Conservation (phyloP, 176 grass and related monocot genomes). For the Zoysia pacifica region DNA sequence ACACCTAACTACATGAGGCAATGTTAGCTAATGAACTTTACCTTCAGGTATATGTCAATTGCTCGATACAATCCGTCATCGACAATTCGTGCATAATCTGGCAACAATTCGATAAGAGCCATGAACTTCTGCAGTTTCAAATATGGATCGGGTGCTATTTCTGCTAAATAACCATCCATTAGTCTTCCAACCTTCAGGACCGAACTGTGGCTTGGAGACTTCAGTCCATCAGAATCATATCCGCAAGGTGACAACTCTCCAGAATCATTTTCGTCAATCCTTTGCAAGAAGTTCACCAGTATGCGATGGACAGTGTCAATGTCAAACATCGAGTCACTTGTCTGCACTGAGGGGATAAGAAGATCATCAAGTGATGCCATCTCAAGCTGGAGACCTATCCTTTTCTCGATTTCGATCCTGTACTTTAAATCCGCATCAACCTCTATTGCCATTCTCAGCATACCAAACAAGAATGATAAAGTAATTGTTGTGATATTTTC, state of each 20-base stretch:
- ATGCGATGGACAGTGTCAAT: slow-evolving; percentile 78
- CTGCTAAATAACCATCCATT: slow-evolving; percentile 58
- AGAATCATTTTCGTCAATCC: slow-evolving; percentile 71
- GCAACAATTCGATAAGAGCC: slow-evolving; percentile 78
- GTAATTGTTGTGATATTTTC: slow-evolving; percentile 78
- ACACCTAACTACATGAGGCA: not conserved
- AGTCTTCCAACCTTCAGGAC: slow-evolving; percentile 85
- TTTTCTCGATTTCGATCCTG: slow-evolving; percentile 81
- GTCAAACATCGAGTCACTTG: slow-evolving; percentile 90
- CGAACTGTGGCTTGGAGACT: slow-evolving; percentile 69
- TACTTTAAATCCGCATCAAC: slow-evolving; percentile 54
- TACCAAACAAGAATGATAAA: slow-evolving; percentile 83
- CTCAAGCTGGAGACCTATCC: slow-evolving; percentile 78
- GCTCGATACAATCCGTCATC: slow-evolving; percentile 89
- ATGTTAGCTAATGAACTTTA: slow-evolving; percentile 9
- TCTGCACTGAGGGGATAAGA: slow-evolving; percentile 65
- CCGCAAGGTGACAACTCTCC: slow-evolving; percentile 64
- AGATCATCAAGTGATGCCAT: slow-evolving; percentile 85
- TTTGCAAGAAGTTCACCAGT: slow-evolving; percentile 79
- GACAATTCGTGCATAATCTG: slow-evolving; percentile 75
- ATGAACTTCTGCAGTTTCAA: slow-evolving; percentile 92
- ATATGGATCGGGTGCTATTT: slow-evolving; percentile 79
- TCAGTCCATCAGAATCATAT: slow-evolving; percentile 69
- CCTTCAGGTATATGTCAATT: slow-evolving; percentile 94
- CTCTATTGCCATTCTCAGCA: slow-evolving; percentile 90